phyloP scores from a whole-genome alignment of 2,329 filamentous ascomycete genomes.

The Botrytis galanthina region DNA sequence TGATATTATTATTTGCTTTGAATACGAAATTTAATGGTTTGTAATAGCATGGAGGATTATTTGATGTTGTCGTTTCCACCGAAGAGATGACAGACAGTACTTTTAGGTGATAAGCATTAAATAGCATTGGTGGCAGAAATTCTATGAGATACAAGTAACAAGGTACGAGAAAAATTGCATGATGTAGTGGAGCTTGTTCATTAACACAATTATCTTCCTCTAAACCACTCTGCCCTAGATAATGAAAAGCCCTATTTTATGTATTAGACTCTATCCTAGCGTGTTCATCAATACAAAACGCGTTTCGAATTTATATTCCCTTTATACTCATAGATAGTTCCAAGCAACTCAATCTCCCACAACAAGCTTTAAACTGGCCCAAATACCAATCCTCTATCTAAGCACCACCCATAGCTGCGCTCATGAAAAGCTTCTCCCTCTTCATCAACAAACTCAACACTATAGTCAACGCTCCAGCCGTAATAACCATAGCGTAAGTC shows the following conservation, averaged over 20 bases:
- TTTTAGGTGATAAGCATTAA: background rate
- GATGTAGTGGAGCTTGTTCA: background rate
- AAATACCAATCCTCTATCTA: background rate
- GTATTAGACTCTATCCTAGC: background rate
- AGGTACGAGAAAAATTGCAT: background rate
- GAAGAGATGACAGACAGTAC: background rate
- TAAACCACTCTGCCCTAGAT: background rate
- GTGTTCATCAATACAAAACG: background rate
- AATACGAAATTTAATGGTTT: background rate
- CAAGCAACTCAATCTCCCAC: background rate
- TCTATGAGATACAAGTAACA: background rate
- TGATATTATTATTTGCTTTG: background rate
- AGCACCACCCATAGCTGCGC: slow-evolving; percentile 26
- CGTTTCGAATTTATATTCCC: background rate
- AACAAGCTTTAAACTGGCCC: background rate
- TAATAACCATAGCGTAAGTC: slow-evolving; percentile 34
- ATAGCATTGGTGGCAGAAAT: background rate
- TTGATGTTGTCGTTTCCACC: background rate
- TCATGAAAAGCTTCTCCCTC: slow-evolving; percentile 35
- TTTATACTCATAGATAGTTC: background rate
- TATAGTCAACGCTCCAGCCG: slow-evolving; percentile 31
- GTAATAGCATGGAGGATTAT: background rate
- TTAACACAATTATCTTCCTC: background rate
- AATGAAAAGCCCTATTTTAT: background rate
- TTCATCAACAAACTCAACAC: slow-evolving; percentile 33